Evolutionary conservation across 225 moss, liverwort and hornwort genomes (phyloP).

Genomic region (Thuidium tamariscinum): DNA sequence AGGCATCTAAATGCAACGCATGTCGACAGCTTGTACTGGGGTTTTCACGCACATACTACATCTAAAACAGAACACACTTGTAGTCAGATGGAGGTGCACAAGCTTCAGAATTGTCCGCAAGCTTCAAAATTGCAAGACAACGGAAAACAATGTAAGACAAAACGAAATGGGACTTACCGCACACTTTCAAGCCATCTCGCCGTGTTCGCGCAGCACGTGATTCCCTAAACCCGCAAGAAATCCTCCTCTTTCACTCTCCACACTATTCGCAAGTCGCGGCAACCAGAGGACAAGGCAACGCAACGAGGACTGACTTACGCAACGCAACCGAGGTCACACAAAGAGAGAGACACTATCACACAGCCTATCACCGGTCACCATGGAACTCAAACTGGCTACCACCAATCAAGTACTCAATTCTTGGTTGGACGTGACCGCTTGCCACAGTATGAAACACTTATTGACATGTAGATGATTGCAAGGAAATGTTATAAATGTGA

Average conservation of each 20-base stretch:
- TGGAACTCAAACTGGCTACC: accelerated
- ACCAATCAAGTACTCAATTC: neutral
- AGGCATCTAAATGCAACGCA: neutral
- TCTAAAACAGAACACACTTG: neutral
- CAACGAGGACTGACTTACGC: neutral
- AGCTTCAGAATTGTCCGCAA: neutral
- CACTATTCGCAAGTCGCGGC: neutral
- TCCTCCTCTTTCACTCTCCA: neutral
- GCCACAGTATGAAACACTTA: accelerated
- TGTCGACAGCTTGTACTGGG: neutral
- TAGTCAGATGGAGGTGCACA: neutral
- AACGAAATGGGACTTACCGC: neutral
- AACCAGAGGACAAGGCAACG: accelerated
- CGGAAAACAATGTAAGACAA: neutral
- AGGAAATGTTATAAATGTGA: no score
- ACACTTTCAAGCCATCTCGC: neutral
- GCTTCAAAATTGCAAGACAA: neutral
- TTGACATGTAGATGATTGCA: neutral
- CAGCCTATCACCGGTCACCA: neutral
- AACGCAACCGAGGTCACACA: neutral
- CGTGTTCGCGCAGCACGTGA: neutral
- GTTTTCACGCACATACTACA: neutral
- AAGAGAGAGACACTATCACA: neutral
- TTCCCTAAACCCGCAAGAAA: neutral
- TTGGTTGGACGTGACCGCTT: neutral